Evolutionary conservation across 495 filamentous ascomycete species (phyloP), one percentile per base, ranked within the genome.

Genomic region (Aspergillus conjunctus): DNA sequence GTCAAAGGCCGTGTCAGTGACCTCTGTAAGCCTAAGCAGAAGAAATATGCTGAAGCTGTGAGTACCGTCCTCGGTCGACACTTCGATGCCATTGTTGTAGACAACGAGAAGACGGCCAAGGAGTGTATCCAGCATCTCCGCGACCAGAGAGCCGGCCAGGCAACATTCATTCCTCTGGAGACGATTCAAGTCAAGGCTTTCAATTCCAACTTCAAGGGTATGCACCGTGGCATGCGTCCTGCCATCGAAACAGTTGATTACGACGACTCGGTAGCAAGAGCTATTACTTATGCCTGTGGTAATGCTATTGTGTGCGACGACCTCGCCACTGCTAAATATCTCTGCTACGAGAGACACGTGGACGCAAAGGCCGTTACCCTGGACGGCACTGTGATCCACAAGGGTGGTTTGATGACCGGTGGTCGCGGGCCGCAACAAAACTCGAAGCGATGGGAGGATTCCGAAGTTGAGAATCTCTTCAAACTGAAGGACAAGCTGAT

Each of bases 181-280:
- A 97, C 96, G 22, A 97, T 99, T 68, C 94, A 97, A 64, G 91
- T 96, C 67, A 91, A 88, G 67, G 85, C 89, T 10, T 82, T 91
- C 57, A 94, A 95, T 68, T 91, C 91, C 12, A 93, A 90, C 63
- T 73, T 98, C 44, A 97, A 97, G 76, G 90, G 92, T 44, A 88
- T 96, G 71, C 83, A 92, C 54, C 86, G 88, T 14, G 89, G 88
- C 8, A 88, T 89, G 84, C 88, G 95, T 22, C 85, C 95, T 60
- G 95, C 94, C 0, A 93, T 99, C 59, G 94, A 99, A 70, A 93
- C 92, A 2, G 93, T 99, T 59, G 92, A 96, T 61, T 99, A 95
- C 62, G 94, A 98, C 64, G 81, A 85, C 21, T 85, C 85, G 1
- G 82, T 96, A 49, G 91, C 97, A 71, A 87, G 94, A 50, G 95